These are phyloP conservation scores for Ascochyta fabae DNA, from an alignment of 2,329 filamentous ascomycete species.

Conservation along the genomic window DNA sequence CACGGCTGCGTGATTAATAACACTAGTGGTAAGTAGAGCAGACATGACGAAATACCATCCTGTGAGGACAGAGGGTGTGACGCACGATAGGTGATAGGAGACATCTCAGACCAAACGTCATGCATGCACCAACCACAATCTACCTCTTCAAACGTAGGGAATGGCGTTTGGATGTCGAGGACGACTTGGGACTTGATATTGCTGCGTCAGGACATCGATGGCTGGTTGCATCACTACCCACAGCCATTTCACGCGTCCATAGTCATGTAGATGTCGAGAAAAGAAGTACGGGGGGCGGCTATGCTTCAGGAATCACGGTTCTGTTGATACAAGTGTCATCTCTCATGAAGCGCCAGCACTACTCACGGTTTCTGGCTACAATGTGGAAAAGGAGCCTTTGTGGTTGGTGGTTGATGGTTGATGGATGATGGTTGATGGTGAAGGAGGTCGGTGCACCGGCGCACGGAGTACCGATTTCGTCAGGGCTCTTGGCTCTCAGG, in stretches of 20 bases:
- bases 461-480: constrained; percentile 21
- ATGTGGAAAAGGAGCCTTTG: background rate
- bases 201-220: background rate
- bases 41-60: background rate
- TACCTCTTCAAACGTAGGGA: background rate
- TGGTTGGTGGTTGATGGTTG: background rate
- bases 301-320: background rate
- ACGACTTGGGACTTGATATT: background rate
- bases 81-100: no score
- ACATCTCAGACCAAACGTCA: no score
- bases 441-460: background rate
- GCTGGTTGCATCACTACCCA: background rate
- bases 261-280: no score
- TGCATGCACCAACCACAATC: background rate
- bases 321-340: no score
- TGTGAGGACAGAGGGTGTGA: background rate
- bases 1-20: background rate
- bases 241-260: background rate
- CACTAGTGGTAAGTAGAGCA: background rate
- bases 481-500: constrained; percentile 23
- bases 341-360: no score
- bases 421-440: background rate
- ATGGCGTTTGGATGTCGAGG: background rate
- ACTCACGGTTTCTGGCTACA: background rate
- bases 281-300: background rate